Conservation (phyloP, 148 eudicot species). For the Persicaria tinctoria region DNA sequence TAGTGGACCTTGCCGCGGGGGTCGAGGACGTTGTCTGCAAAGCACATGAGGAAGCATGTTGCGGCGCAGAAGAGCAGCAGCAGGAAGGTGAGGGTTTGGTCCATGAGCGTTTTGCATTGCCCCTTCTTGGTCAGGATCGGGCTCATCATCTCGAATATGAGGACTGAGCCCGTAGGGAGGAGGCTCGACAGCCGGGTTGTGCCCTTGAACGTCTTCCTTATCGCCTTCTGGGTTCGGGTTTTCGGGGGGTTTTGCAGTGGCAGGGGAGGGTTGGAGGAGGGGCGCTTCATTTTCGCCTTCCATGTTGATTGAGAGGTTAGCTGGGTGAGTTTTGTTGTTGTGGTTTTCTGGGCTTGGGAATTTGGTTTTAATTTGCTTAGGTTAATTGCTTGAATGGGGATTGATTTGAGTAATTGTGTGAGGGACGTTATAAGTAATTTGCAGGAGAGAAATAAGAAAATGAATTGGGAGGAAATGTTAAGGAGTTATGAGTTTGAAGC, state of each 20-base stretch:
- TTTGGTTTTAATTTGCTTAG: no score
- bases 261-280: no score
- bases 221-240: no score
- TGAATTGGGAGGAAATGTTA: neutral
- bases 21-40: constrained; percentile 65
- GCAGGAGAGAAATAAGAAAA: neutral
- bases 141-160: constrained; percentile 53
- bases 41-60: constrained; percentile 46
- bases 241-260: no score
- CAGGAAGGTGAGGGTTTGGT: constrained; percentile 20
- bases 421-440: neutral
- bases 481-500: neutral
- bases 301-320: no score
- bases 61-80: constrained; percentile 33
- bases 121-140: constrained; percentile 61
- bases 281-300: no score
- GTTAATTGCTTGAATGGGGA: neutral
- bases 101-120: constrained; percentile 25
- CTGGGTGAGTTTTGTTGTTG: no score
- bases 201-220: no score
- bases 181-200: no score
- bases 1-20: constrained; percentile 64
- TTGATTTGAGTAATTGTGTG: neutral
- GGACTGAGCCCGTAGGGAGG: constrained; percentile 71
- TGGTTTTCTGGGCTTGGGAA: no score